Evolutionary conservation across 768 basidiomycete genomes (phyloP), one percentile per base, ranked within the genome.

Genomic region (Amanita thiersii): DNA sequence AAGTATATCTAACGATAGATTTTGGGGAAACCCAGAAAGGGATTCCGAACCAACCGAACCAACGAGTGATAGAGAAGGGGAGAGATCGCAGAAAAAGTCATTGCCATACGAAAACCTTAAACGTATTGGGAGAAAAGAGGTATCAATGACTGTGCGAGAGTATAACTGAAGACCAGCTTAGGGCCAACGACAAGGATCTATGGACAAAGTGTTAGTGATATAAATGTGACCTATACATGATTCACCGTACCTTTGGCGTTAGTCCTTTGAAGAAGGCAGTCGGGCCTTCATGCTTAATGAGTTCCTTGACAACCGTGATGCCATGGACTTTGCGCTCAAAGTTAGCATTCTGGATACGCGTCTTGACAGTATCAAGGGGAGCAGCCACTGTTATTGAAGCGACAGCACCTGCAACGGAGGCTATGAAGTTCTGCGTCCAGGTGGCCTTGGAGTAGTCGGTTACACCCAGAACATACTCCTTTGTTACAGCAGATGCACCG

Each of bases 131-230:
- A 75, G 64, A 93, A 96, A 53, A 83, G 66, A 34, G 93, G 93
- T 68, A 98, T 97, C 61, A 98, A 70, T 12, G 85, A 86, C 63
- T 98, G 94, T 8, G 94, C 94, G 3, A 97, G 76, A 37, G 94
- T 98, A 69, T 94, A 97, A 53, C 88, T 91, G 75, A 98, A 98
- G 52, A 98, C 90, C 25, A 98, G 79, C 67, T 98, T 97, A 29
- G 94, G 94, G 39, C 92, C 93, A 26, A 98, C 92, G 47, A 97
- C 91, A 34, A 97, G 72, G 52, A 94, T 86, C 89, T 93, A 34
- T 47, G 17, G 59, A 10, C 62, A 56, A 8, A 62, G 65, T 24
- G 61, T 63, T 61, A 44, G 24, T 11, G 24, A 15, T 0, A 32
- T 11, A 19, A 15, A 17, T 5, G 19, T 8, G 8, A 26, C 12